These are phyloP conservation scores for Styphnolobium japonicum DNA, from an alignment of 306 rosid species.

Conservation along the genomic window DNA sequence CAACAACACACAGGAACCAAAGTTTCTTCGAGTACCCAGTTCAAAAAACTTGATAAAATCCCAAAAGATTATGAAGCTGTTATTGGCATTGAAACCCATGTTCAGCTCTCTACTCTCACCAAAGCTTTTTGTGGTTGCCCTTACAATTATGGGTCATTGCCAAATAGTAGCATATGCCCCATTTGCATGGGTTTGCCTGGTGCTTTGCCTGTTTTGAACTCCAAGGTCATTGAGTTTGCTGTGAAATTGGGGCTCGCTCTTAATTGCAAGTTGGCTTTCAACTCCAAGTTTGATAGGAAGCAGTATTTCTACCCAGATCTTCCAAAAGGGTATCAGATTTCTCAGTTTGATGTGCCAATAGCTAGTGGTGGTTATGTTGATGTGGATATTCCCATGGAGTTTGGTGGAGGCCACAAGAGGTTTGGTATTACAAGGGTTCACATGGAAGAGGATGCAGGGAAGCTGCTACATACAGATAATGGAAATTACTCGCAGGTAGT, in stretches of 20 bases:
- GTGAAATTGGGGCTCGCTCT: constrained; percentile 83
- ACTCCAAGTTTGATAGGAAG: constrained; percentile 94
- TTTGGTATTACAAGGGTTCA: constrained; percentile 97
- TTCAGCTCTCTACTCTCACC: constrained; percentile 84
- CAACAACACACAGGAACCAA: constrained; percentile 41
- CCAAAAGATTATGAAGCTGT: constrained; percentile 73
- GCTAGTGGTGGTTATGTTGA: constrained; percentile 73
- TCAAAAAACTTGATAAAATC: constrained; percentile 49
- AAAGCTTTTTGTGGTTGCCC: constrained; percentile 91
- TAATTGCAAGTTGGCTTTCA: constrained; percentile 71
- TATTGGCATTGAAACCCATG: constrained; percentile 91
- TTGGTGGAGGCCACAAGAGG: too few relatives aligned
- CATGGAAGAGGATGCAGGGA: constrained; percentile 99
- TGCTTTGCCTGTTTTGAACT: constrained; percentile 81
- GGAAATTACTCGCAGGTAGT: constrained; percentile 77
- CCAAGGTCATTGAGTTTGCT: constrained; percentile 73
- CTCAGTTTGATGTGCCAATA: constrained; percentile 94
- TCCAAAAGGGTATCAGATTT: constrained; percentile 95
- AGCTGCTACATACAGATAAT: constrained; percentile 79
- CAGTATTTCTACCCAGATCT: constrained; percentile 97
- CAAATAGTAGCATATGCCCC: constrained; percentile 76
- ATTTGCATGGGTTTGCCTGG: constrained; percentile 98
- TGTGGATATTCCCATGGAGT: constrained; percentile 80
- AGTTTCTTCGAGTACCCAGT: constrained; percentile 48
- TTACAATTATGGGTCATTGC: constrained; percentile 72